Percentiles rank a stretch among this genome's conserved stretches.
phyloP scores from a whole-genome alignment of 805 yeast genomes.

The Candida sanyiensis region DNA sequence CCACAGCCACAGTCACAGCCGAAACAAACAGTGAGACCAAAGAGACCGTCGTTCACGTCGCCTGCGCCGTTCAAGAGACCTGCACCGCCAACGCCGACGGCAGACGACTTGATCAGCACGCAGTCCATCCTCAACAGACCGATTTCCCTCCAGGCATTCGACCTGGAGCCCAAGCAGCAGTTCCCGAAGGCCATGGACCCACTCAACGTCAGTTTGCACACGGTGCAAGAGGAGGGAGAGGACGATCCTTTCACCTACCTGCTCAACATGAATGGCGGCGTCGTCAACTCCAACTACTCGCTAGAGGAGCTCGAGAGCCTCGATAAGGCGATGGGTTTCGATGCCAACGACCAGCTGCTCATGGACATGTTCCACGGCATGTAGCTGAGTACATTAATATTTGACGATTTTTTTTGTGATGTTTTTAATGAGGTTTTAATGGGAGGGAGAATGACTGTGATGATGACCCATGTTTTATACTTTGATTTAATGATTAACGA shows the following conservation, averaged over 20 bases:
- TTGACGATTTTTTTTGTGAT: constrained; percentile 1
- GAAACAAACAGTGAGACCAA: not conserved
- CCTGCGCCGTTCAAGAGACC: constrained; percentile 1
- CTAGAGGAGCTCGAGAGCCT: constrained; percentile 24
- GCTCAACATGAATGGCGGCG: constrained; percentile 13
- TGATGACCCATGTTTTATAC: constrained; percentile 10
- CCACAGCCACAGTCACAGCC: not conserved
- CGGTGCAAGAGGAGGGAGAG: constrained; percentile 10
- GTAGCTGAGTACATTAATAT: constrained; percentile 5
- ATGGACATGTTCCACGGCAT: constrained; percentile 23
- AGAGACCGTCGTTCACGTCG: not conserved
- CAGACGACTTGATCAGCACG: constrained; percentile 1
- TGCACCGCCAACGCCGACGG: constrained; percentile 1
- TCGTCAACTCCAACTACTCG: constrained; percentile 17
- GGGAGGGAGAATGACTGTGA: constrained; percentile 12
- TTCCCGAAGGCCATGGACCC: constrained; percentile 5
- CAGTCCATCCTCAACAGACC: constrained; percentile 9
- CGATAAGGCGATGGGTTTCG: constrained; percentile 28
- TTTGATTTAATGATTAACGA: constrained; percentile 11
- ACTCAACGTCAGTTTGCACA: constrained; percentile 6
- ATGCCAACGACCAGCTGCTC: constrained; percentile 22
- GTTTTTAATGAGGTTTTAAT: too few relatives aligned
- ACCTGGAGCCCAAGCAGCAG: not conserved
- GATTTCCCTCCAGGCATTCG: constrained; percentile 6
- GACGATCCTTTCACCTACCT: constrained; percentile 21